Conservation (phyloP, 106 monocot genomes). For the Dioscorea zingiberensis region DNA sequence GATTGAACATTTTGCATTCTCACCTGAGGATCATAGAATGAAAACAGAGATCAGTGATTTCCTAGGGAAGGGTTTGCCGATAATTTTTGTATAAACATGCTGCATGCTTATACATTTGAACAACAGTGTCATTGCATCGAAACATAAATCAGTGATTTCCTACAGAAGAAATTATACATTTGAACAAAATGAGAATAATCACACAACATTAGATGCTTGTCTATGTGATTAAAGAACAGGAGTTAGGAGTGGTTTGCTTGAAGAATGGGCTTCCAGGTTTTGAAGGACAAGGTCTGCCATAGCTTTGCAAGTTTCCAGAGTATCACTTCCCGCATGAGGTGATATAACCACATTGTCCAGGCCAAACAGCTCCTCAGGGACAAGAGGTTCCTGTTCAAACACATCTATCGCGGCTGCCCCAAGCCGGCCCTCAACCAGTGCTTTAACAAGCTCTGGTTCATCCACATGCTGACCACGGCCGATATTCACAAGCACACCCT, state of each 20-base stretch:
- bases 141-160: too few relatives aligned
- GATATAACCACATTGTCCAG: constrained; percentile 63
- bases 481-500: constrained; percentile 62
- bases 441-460: constrained; percentile 54
- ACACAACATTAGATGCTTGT: too few relatives aligned
- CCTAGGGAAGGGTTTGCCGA: too few relatives aligned
- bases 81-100: too few relatives aligned
- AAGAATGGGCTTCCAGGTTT: constrained; percentile 57
- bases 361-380: constrained; percentile 40
- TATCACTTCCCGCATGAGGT: constrained; percentile 64
- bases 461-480: constrained; percentile 56
- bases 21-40: too few relatives aligned
- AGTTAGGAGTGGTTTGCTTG: constrained; percentile 53
- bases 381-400: constrained; percentile 53
- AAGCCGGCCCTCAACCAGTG: constrained; percentile 47
- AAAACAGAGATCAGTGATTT: too few relatives aligned
- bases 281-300: constrained; percentile 67
- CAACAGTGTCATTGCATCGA: too few relatives aligned
- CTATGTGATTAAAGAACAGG: constrained; percentile 38
- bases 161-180: too few relatives aligned
- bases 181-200: too few relatives aligned
- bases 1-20: too few relatives aligned
- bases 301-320: constrained; percentile 40
- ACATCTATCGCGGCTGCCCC: constrained; percentile 75
- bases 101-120: too few relatives aligned